Conservation (phyloP, 2,329 filamentous ascomycete genomes). For the Remersonia thermophila region DNA sequence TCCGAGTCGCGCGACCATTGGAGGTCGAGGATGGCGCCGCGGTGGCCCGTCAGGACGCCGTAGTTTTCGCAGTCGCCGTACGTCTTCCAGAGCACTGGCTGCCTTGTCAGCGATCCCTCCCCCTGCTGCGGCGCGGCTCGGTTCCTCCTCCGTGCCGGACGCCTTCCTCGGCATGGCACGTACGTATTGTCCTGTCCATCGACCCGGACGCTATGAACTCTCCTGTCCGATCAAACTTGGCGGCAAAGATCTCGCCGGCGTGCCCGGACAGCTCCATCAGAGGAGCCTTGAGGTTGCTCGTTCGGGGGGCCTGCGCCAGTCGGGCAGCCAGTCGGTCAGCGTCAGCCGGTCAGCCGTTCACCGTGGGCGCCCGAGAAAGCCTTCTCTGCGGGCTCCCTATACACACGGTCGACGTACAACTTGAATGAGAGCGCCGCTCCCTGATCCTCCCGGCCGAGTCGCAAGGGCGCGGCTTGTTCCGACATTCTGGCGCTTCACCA, state of each 20-base stretch:
- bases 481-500: slow-evolving; percentile 80
- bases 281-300: slow-evolving; percentile 73
- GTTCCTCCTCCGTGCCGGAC: too few relatives aligned
- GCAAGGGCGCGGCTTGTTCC: slow-evolving; percentile 37
- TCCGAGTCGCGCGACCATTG: slow-evolving; percentile 95
- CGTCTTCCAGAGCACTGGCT: slow-evolving; percentile 78
- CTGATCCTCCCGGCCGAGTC: slow-evolving; percentile 35
- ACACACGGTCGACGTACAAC: slow-evolving; percentile 27
- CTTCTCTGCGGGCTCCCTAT: too few relatives aligned
- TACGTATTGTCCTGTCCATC: slow-evolving; percentile 86
- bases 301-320: slow-evolving; percentile 52
- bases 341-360: too few relatives aligned
- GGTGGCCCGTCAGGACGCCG: slow-evolving; percentile 76
- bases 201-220: slow-evolving; percentile 86
- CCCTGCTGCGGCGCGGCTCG: too few relatives aligned
- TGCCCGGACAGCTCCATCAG: slow-evolving; percentile 86
- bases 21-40: slow-evolving; percentile 78
- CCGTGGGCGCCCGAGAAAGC: too few relatives aligned
- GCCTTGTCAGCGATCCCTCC: slow-evolving; percentile 1
- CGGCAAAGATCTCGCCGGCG: slow-evolving; percentile 78
- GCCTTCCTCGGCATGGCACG: slow-evolving; percentile 23
- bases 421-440: slow-evolving; percentile 35
- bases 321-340: slow-evolving; percentile 2
- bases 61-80: slow-evolving; percentile 93
- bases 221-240: slow-evolving; percentile 79